These are phyloP conservation scores for Linum trigynum DNA, from an alignment of 345 rosid species.

Conservation along the genomic window DNA sequence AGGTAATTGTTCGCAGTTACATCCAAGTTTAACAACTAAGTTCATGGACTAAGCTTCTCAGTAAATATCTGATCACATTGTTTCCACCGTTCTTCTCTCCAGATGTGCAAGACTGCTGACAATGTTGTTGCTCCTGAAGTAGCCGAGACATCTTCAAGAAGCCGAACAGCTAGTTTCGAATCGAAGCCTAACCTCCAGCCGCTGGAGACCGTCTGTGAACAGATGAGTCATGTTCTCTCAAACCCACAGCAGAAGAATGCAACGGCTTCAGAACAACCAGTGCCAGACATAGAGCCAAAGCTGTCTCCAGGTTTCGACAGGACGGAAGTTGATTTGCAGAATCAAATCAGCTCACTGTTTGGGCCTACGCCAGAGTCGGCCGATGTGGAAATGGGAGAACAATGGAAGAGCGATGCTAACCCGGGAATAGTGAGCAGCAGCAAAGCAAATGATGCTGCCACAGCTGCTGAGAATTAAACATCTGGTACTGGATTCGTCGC, in stretches of 20 bases:
- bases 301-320: slow-evolving; percentile 14
- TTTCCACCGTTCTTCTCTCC: not conserved
- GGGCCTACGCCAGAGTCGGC: not conserved
- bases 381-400: slow-evolving; percentile 16
- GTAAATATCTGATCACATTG: too few species aligned
- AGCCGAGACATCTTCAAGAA: slow-evolving; percentile 24
- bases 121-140: slow-evolving; percentile 35
- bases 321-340: slow-evolving; percentile 6
- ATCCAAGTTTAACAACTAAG: not conserved
- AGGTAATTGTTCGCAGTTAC: slow-evolving; percentile 26
- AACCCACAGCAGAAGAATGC: too few species aligned
- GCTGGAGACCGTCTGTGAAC: slow-evolving; percentile 33
- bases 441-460: too few species aligned
- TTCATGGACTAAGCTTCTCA: too few species aligned
- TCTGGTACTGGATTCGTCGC: too few species aligned
- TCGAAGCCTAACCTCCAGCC: slow-evolving; percentile 45
- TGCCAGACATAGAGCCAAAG: slow-evolving; percentile 2
- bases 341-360: not conserved
- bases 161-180: slow-evolving; percentile 29
- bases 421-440: too few species aligned
- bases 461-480: too few species aligned
- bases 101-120: slow-evolving; percentile 61
- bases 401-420: slow-evolving; percentile 4
- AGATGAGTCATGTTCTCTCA: slow-evolving; percentile 40
- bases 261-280: slow-evolving; percentile 12